phyloP scores from a whole-genome alignment of 306 rosid genomes.

The Albizia julibrissin region DNA sequence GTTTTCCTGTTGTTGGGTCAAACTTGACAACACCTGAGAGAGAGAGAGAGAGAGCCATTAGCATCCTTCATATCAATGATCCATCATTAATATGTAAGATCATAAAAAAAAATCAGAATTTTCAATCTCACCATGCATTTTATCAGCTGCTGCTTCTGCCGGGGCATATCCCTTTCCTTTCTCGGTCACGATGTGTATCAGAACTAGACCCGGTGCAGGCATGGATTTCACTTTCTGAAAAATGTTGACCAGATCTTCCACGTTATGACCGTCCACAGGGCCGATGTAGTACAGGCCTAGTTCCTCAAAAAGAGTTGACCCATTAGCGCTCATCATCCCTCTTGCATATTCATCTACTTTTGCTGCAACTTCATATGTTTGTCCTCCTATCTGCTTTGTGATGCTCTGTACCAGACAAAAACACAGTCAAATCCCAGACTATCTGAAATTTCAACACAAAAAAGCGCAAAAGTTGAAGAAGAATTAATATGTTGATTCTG shows the following conservation, averaged over 20 bases:
- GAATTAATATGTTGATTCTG: background rate
- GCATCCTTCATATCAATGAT: constrained; percentile 1
- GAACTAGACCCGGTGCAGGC: constrained; percentile 73
- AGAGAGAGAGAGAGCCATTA: background rate
- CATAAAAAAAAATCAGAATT: background rate
- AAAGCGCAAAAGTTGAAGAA: background rate
- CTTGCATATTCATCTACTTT: constrained; percentile 80
- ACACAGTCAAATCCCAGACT: constrained; percentile 31
- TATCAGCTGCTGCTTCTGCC: constrained; percentile 77
- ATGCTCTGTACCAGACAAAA: constrained; percentile 40
- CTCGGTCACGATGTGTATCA: constrained; percentile 80
- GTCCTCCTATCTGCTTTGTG: constrained; percentile 72
- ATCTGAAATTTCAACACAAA: background rate
- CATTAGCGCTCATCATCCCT: constrained; percentile 65
- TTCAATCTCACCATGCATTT: constrained; percentile 68
- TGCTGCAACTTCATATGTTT: constrained; percentile 71
- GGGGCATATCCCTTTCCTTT: constrained; percentile 90
- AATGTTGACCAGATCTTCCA: constrained; percentile 65
- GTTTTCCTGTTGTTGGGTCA: constrained; percentile 68
- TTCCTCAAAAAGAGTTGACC: constrained; percentile 76
- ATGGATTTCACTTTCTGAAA: constrained; percentile 59
- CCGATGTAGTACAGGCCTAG: constrained; percentile 82
- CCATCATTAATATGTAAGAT: background rate
- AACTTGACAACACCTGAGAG: constrained; percentile 73
- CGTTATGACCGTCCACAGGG: constrained; percentile 79